A percentile compares a stretch with the other conserved stretches of the same genome.
phyloP scores from a whole-genome alignment of 768 basidiomycete genomes.

The Lactifluus volemus region DNA sequence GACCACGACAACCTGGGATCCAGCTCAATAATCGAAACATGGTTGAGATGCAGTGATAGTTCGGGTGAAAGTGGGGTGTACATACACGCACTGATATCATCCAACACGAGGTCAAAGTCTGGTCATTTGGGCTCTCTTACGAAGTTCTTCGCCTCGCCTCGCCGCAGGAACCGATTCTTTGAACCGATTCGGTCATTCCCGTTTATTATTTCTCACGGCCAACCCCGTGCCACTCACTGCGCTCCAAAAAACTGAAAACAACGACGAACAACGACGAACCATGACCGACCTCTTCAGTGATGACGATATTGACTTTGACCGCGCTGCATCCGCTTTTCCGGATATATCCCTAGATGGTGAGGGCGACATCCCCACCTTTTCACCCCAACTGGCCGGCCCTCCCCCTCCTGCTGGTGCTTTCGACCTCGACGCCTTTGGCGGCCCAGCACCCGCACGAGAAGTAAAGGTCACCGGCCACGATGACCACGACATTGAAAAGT shows the following conservation, averaged over 20 bases:
- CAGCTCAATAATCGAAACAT: constrained; percentile 10
- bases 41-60: neutral
- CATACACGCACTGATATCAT: constrained; percentile 9
- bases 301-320: constrained; percentile 69
- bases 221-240: neutral
- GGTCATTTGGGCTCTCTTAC: constrained; percentile 3
- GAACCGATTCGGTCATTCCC: neutral
- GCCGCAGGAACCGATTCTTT: neutral
- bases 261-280: neutral
- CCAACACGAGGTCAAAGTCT: constrained; percentile 9
- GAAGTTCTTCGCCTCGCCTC: neutral
- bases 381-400: constrained; percentile 21
- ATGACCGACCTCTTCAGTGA: constrained; percentile 34
- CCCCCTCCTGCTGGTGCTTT: constrained; percentile 34
- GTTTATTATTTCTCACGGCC: neutral
- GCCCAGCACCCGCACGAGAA: constrained; percentile 35
- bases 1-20: constrained; percentile 12
- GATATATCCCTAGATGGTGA: constrained; percentile 71
- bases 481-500: constrained; percentile 59
- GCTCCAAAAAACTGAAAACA: neutral
- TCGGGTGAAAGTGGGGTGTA: neutral
- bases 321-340: constrained; percentile 75
- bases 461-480: constrained; percentile 82
- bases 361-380: constrained; percentile 41
- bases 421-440: constrained; percentile 60